Base-by-base conservation (phyloP, 75 land plant species). In the Picea glauca region DNA sequence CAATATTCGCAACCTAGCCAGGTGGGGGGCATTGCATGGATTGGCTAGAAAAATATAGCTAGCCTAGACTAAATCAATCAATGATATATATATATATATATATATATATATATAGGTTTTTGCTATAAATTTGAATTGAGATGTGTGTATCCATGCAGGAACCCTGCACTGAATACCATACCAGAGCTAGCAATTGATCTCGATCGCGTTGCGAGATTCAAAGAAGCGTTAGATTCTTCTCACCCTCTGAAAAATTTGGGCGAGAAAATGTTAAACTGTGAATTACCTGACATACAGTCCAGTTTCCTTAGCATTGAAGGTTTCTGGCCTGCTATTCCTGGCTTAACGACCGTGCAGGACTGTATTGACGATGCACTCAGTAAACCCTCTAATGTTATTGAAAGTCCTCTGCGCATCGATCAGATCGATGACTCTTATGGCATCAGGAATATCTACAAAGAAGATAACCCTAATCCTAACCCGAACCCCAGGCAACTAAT, bases 161-260 rank as follows among this genome's bases (percentile, higher is more conserved):
- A 66, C 15, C 20, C 43, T 66, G 14, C 17, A 13, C 68, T 32
- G 0, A 65, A 14, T 32, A 32, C 13, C 18, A 65, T 33, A 65
- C 18, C 68, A 66, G 72, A 66, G 72, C 20, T 66, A 66, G 35
- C 72, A 35, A 15, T 17, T 66, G 18, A 66, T 35, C 38, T 66
- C 6, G 43, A 66, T 66, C 5, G 46, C 26, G 35, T 66, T 17
- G 35, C 14, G 43, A 14, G 3, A 33, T 40, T 40, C 43, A 40
- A 40, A 40, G 4, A 40, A 40, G 43, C 43, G 43, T 3, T 40
- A 40, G 72, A 33, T 32, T 66, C 20, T 35, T 35, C 20, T 66
- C 5, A 33, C 7, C 72, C 43, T 66, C 18, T 3, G 31, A 66
- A 66, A 66, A 33, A 14, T 33, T 31, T 31, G 17, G 72, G 46